Evolutionary conservation across 1,139 yeast genomes (phyloP).

Genomic region (Keqinozyma sinolaborantium): DNA sequence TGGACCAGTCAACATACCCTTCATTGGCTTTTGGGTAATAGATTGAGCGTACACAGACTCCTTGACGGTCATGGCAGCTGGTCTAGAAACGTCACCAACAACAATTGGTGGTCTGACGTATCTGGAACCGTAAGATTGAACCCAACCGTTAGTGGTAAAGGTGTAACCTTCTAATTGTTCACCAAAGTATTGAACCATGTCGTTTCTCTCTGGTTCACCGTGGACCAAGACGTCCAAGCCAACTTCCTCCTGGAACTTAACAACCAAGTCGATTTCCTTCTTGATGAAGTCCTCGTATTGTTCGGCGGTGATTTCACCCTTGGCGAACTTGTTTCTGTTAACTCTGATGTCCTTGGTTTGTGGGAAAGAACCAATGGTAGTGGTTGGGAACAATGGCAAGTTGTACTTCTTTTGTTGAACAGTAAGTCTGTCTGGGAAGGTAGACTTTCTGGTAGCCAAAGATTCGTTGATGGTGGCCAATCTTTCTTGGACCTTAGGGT

Average conservation of each 20-base stretch:
- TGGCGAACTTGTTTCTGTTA: slow-evolving; percentile 96
- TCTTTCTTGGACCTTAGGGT: slow-evolving; percentile 86
- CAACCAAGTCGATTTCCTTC: slow-evolving; percentile 91
- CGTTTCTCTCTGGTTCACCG: slow-evolving; percentile 99
- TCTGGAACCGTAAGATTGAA: slow-evolving; percentile 99
- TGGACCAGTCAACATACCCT: slow-evolving; percentile 99
- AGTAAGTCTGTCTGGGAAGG: slow-evolving; percentile 83
- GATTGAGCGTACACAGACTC: slow-evolving; percentile 99
- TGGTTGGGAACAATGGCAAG: slow-evolving; percentile 98
- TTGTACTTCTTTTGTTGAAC: slow-evolving; percentile 86
- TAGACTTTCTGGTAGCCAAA: slow-evolving; percentile 78
- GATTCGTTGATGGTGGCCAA: slow-evolving; percentile 76
- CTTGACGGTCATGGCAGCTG: slow-evolving; percentile 97
- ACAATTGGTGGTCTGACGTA: slow-evolving; percentile 99
- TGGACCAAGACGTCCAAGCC: slow-evolving; percentile 97
- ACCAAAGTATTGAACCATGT: slow-evolving; percentile 99
- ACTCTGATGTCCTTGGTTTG: slow-evolving; percentile 98
- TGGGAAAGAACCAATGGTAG: slow-evolving; percentile 99
- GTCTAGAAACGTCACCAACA: slow-evolving; percentile 99
- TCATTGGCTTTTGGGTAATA: slow-evolving; percentile 90
- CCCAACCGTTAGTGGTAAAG: slow-evolving; percentile 99
- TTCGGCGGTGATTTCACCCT: slow-evolving; percentile 93
- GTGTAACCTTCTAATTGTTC: slow-evolving; percentile 98
- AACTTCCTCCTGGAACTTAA: slow-evolving; percentile 98
- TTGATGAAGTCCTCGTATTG: slow-evolving; percentile 95